Percentiles rank a stretch among this genome's conserved stretches.
phyloP scores from a whole-genome alignment of 2,329 filamentous ascomycete species.

The Bipolaris oryzae region DNA sequence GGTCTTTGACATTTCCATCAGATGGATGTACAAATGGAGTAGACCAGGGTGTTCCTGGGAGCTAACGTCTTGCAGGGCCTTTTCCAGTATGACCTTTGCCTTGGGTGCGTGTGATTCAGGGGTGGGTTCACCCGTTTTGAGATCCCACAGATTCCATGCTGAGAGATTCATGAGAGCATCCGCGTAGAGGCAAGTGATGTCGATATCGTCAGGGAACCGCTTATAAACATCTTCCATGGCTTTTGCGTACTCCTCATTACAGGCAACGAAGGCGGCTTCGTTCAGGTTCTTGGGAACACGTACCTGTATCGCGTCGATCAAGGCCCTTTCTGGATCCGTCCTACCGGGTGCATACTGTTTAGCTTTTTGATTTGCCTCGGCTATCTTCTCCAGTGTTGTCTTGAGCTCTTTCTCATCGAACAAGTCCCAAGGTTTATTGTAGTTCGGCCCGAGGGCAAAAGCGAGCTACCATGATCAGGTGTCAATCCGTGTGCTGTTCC shows the following conservation, averaged over 20 bases:
- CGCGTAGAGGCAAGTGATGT: constrained; percentile 68
- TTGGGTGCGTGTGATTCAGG: constrained; percentile 63
- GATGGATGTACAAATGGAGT: constrained; percentile 76
- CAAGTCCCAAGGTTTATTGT: constrained; percentile 78
- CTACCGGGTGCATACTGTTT: constrained; percentile 45
- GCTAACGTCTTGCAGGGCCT: constrained; percentile 58
- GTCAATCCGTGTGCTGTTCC: not conserved
- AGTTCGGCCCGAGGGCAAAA: constrained; percentile 75
- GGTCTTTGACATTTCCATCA: constrained; percentile 75
- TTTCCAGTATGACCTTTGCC: constrained; percentile 64
- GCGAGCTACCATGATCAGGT: constrained; percentile 55
- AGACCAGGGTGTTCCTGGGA: constrained; percentile 69
- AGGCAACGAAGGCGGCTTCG: constrained; percentile 56
- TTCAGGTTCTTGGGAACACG: constrained; percentile 52
- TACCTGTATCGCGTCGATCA: constrained; percentile 65
- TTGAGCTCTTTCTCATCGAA: constrained; percentile 68
- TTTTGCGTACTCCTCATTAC: constrained; percentile 65
- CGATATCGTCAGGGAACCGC: constrained; percentile 62
- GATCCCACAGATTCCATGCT: constrained; percentile 69
- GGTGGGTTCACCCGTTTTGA: constrained; percentile 63
- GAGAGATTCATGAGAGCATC: constrained; percentile 70
- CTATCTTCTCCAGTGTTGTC: constrained; percentile 57
- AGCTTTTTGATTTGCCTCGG: constrained; percentile 55
- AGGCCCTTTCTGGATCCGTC: constrained; percentile 63
- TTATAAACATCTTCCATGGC: constrained; percentile 65